These are phyloP conservation scores for Penicillium crystallinum DNA, from an alignment of 495 filamentous ascomycete species.

Conservation along the genomic window DNA sequence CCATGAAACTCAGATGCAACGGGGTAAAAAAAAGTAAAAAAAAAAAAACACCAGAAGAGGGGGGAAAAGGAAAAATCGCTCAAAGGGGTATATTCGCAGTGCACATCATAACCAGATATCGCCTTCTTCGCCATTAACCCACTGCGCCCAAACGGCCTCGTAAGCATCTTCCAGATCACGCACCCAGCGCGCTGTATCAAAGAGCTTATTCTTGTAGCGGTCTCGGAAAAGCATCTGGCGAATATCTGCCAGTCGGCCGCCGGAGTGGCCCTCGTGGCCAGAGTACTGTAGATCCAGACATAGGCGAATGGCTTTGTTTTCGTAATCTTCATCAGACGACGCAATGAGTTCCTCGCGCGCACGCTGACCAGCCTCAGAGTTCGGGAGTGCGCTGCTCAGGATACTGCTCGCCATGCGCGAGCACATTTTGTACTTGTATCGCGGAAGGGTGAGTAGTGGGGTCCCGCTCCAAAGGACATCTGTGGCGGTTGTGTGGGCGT, in stretches of 20 bases:
- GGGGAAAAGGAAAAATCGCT: constrained; percentile 27
- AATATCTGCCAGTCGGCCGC: constrained; percentile 67
- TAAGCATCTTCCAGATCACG: constrained; percentile 86
- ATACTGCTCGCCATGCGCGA: constrained; percentile 96
- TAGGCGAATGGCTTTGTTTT: constrained; percentile 70
- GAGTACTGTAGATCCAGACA: constrained; percentile 63
- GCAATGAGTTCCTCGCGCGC: constrained; percentile 76
- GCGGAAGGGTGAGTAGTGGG: constrained; percentile 86
- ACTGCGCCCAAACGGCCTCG: constrained; percentile 77
- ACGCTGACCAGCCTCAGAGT: constrained; percentile 54
- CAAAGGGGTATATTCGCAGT: constrained; percentile 37
- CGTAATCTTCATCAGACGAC: constrained; percentile 71
- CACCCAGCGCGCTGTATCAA: constrained; percentile 92
- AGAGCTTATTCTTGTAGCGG: constrained; percentile 78
- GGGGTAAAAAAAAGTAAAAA: not conserved
- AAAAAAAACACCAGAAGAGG: not conserved
- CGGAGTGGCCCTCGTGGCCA: constrained; percentile 48
- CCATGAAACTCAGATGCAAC: not conserved
- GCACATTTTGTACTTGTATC: constrained; percentile 98
- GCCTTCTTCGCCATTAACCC: constrained; percentile 81
- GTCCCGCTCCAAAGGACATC: constrained; percentile 96
- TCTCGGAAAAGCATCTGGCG: constrained; percentile 74
- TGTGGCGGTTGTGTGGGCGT: constrained; percentile 95
- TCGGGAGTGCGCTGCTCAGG: constrained; percentile 80
- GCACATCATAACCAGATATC: constrained; percentile 70